These are phyloP conservation scores for Epipyxis sp. DNA, from an alignment of 108 stramenopile species.

Conservation along the genomic window DNA sequence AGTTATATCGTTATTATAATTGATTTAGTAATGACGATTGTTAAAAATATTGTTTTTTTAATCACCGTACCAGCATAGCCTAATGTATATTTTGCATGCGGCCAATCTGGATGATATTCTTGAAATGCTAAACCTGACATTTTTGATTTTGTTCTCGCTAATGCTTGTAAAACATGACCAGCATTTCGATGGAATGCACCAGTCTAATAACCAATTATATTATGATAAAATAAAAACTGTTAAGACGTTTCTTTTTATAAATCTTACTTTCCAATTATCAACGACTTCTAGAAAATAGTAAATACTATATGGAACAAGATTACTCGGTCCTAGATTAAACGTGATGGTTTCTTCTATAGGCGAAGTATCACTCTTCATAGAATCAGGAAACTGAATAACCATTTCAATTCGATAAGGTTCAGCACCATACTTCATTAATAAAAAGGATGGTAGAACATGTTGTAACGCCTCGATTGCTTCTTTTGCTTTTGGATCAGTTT, in stretches of 20 bases:
- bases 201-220: too few relatives aligned
- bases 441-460: background rate
- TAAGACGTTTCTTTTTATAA: too few relatives aligned
- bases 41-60: too few relatives aligned
- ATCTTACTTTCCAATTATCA: conserved; percentile 61
- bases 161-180: conserved; percentile 71
- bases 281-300: conserved; percentile 75
- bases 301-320: conserved; percentile 67
- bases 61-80: conserved; percentile 83
- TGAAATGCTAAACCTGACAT: conserved; percentile 67
- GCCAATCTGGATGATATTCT: conserved; percentile 69
- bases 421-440: background rate
- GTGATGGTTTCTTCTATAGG: conserved; percentile 59
- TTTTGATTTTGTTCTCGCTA: conserved; percentile 20
- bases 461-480: background rate
- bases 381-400: conserved; percentile 66
- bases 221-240: too few relatives aligned
- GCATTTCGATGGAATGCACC: conserved; percentile 78
- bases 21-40: too few relatives aligned
- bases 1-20: too few relatives aligned
- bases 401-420: conserved; percentile 61
- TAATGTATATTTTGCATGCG: conserved; percentile 69
- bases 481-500: background rate
- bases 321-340: conserved; percentile 63
- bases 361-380: conserved; percentile 42